phyloP scores from a whole-genome alignment of 1,284 basidiomycete genomes.

The Phlebopus sp. region DNA sequence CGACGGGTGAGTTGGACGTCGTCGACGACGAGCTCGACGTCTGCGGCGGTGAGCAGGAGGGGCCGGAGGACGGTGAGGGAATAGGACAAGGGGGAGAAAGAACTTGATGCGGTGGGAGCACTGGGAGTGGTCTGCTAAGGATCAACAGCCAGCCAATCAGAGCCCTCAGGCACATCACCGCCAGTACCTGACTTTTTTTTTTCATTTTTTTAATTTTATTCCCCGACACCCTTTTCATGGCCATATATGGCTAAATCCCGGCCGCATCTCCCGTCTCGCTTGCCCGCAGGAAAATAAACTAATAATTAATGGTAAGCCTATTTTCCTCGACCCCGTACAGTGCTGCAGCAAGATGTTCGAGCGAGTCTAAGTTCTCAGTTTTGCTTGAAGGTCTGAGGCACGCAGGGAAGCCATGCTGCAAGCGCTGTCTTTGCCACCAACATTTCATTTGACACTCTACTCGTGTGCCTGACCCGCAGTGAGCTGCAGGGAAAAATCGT shows the following conservation, averaged over 20 bases:
- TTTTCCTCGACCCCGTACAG: neutral
- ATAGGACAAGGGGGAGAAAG: conserved; percentile 19
- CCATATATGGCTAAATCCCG: conserved; percentile 5
- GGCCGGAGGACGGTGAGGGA: conserved; percentile 6
- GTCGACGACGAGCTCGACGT: conserved; percentile 8
- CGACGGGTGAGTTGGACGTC: neutral
- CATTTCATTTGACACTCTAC: conserved; percentile 6
- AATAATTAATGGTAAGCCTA: neutral
- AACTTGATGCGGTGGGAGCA: conserved; percentile 31
- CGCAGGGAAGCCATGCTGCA: conserved; percentile 10
- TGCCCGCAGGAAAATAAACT: too few relatives aligned
- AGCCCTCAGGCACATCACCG: conserved; percentile 33
- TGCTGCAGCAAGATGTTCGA: neutral
- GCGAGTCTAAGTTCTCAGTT: neutral
- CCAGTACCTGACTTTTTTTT: conserved; percentile 25
- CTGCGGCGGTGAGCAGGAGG: conserved; percentile 3
- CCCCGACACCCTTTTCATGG: neutral
- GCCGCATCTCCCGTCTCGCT: too few relatives aligned
- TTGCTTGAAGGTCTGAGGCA: conserved; percentile 8
- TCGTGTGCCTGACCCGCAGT: conserved; percentile 6
- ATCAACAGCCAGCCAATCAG: conserved; percentile 35
- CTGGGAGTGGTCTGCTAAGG: conserved; percentile 30
- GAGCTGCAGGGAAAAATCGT: neutral
- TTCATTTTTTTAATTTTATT: conserved; percentile 6
- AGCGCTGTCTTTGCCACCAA: conserved; percentile 5